Conservation (phyloP, 768 basidiomycete species). For the Boletus coccyginus region DNA sequence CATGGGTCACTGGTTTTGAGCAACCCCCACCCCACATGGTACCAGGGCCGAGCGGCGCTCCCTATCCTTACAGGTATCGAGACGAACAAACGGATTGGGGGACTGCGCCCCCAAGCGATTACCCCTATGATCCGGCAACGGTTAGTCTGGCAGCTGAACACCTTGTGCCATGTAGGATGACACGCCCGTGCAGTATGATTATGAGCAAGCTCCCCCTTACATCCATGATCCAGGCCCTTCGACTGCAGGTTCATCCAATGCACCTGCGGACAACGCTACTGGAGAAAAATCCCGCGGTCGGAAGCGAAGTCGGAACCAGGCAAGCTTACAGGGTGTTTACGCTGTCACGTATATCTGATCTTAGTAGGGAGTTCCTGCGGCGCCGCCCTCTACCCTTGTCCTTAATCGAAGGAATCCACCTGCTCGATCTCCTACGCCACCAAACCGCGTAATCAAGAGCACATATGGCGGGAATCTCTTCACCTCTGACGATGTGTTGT, state of each 20-base stretch:
- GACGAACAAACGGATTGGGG: slow-evolving; percentile 56
- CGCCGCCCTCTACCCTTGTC: slow-evolving; percentile 65
- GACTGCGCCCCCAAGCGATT: slow-evolving; percentile 40
- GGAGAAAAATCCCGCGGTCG: slow-evolving; percentile 59
- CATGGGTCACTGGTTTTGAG: slow-evolving; percentile 58
- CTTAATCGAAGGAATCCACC: slow-evolving; percentile 62
- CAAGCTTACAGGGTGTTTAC: slow-evolving; percentile 18
- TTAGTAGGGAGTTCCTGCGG: slow-evolving; percentile 55
- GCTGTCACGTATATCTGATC: background rate
- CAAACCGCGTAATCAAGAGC: slow-evolving; percentile 80
- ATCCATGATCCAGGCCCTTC: slow-evolving; percentile 52
- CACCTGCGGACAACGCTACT: slow-evolving; percentile 21
- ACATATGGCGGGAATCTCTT: slow-evolving; percentile 89
- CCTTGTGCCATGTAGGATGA: slow-evolving; percentile 3
- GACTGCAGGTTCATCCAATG: slow-evolving; percentile 40
- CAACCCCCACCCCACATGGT: slow-evolving; percentile 49
- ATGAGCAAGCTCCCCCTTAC: slow-evolving; percentile 55
- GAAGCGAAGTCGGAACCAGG: slow-evolving; percentile 65
- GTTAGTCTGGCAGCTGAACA: slow-evolving; percentile 34
- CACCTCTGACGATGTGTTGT: slow-evolving; percentile 78
- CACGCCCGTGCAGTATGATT: slow-evolving; percentile 48
- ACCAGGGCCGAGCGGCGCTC: slow-evolving; percentile 39
- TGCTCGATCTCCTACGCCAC: slow-evolving; percentile 81
- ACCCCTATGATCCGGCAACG: slow-evolving; percentile 50
- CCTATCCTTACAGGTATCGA: slow-evolving; percentile 61